Evolutionary conservation across 2,329 filamentous ascomycete genomes (phyloP).

Genomic region (Pyrenochaeta sp.): DNA sequence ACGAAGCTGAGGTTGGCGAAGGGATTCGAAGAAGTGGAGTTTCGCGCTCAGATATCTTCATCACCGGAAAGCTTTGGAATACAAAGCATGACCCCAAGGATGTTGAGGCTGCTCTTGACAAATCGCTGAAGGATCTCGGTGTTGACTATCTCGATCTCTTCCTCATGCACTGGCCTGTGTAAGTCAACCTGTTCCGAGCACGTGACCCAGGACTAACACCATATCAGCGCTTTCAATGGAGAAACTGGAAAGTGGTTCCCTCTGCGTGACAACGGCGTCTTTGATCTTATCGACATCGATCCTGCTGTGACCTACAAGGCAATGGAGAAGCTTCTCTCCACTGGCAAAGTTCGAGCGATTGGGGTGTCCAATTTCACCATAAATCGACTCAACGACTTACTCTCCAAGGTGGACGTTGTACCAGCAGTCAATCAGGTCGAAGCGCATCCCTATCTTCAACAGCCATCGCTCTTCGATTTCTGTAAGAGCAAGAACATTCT

Average conservation of each 20-base stretch:
- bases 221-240: conserved; percentile 24
- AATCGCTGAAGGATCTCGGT: conserved; percentile 66
- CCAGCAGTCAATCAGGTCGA: conserved; percentile 80
- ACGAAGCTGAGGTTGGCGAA: conserved; percentile 75
- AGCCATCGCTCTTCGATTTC: conserved; percentile 66
- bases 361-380: conserved; percentile 86
- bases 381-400: conserved; percentile 72
- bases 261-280: conserved; percentile 63
- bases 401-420: conserved; percentile 69
- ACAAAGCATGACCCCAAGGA: conserved; percentile 70
- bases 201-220: neutral
- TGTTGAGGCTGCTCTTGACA: conserved; percentile 65
- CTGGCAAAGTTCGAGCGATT: conserved; percentile 77
- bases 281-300: conserved; percentile 76
- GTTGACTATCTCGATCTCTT: conserved; percentile 72
- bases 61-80: conserved; percentile 84
- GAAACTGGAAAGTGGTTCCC: conserved; percentile 44
- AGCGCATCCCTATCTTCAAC: conserved; percentile 64
- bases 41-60: conserved; percentile 70
- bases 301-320: conserved; percentile 78
- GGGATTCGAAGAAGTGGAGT: conserved; percentile 71
- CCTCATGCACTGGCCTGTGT: conserved; percentile 69
- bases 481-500: conserved; percentile 75
- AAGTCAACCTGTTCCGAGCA: neutral
- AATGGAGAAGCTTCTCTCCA: conserved; percentile 70